Evolutionary conservation across 495 filamentous ascomycete species (phyloP).

Genomic region (Lepidopterella palustris): DNA sequence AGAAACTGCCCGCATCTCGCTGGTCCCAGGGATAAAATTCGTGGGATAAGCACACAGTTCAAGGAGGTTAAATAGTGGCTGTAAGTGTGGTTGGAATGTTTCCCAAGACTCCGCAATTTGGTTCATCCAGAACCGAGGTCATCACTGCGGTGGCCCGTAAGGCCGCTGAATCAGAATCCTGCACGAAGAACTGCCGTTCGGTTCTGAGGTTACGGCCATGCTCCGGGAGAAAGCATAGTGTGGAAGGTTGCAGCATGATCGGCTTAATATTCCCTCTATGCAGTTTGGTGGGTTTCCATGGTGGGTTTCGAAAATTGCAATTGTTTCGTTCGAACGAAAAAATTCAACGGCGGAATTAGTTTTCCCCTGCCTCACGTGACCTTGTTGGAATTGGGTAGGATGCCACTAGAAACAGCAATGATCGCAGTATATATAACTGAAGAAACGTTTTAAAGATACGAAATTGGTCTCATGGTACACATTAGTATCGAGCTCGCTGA

Average conservation of each 20-base stretch:
- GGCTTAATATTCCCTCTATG: not conserved
- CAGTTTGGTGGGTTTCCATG: not conserved
- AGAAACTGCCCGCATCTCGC: constrained; percentile 17
- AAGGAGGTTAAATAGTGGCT: not conserved
- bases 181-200: not conserved
- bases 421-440: too few relatives aligned
- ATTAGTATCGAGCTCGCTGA: not conserved
- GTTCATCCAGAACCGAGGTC: constrained; percentile 5
- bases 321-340: not conserved
- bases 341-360: not conserved
- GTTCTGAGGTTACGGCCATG: not conserved
- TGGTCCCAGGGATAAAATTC: not conserved
- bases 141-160: not conserved
- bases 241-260: not conserved
- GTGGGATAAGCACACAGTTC: not conserved
- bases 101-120: constrained; percentile 1
- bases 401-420: too few relatives aligned
- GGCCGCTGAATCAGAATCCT: not conserved
- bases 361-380: not conserved
- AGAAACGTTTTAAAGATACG: too few relatives aligned
- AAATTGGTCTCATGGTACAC: too few relatives aligned
- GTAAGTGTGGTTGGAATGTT: constrained; percentile 8
- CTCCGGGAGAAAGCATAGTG: not conserved
- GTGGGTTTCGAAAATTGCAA: not conserved
- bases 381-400: too few relatives aligned